Base-by-base conservation (phyloP, 441 rosid genomes). In the Flueggea neowawraea region DNA sequence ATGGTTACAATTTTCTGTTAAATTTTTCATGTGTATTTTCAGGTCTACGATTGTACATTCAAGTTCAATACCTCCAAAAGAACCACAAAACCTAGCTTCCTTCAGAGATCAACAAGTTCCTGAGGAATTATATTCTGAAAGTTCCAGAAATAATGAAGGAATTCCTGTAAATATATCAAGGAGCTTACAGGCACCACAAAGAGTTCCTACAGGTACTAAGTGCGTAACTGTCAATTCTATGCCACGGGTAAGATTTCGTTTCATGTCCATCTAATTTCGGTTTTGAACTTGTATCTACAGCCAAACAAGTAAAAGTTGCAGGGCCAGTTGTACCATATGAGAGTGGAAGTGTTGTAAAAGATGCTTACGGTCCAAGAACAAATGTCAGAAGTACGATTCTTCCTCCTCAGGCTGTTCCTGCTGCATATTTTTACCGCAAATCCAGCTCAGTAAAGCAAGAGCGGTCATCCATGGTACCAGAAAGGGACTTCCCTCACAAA, bases 41-140 rank as follows among this genome's bases (percentile, higher is more conserved):
- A 90, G 98, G 79, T 88, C 98, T 64, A 85, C 97, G 31, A 71
- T 88, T 66, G 82, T 93, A 57, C 95, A 85, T 73, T 82, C 98
- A 54, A 87, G 73, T 53, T 39, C 81, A 31, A 50, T 75, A 55
- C 79, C 74, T 52, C 69, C 78, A 43, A 84, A 74, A 65, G 89
- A 79, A 64, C 89, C 69, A 53, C 81, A 72, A 12, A 81, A 54
- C 51, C 22, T 69, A 32, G 53, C 61, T 41, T 72, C 70, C 62
- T 65, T 52, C 39, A 73, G 64, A 68, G 83, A 81, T 31, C 49
- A 69, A 64, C 87, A 71, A 44, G 62, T 69, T 64, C 50, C 74
- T 52, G 84, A 84, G 45, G 84, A 79, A 53, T 66, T 59, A 51
- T 70, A 62, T 63, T 62, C 56, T 54, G 77, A 65, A 63, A 74